Base-by-base conservation (phyloP, 2,329 filamentous ascomycete genomes). In the Colletotrichum orbiculare region DNA sequence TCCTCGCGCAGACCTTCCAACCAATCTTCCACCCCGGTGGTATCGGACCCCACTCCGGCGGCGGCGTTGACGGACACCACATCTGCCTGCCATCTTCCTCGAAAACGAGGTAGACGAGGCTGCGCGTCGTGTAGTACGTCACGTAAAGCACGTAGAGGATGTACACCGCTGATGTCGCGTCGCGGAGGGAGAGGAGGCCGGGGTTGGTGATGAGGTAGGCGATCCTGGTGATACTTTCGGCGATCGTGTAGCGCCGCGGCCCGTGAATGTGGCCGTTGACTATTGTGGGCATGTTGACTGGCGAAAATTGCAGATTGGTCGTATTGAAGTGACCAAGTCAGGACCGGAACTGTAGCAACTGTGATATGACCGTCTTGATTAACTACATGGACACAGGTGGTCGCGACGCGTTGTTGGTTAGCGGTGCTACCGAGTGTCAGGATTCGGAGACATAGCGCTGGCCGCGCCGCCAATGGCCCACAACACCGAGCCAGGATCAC, bases 21-120 rank as follows among this genome's bases (percentile, higher is more conserved):
- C 17, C 42, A 39, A 65, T 59, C 33, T 47, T 43, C 60, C 60
- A 60, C 4, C 54, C 60, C 4, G 8, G 48, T 25, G 54, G 54
- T 45, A 38, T 35, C 55, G 47, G 54, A 13, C 54, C 55, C 60
- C 60, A 63, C 6, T 46, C 54, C 42, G 48, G 46, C 13, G 46
- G 10, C 6, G 60, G 42, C 4, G 15, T 15, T 11, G 42, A 15
- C 9, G 47, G 54, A 11, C 46, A 58, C 42, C 59, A 64, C 35
- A 15, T n/a, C 13, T 17, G 13, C 6, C 59, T 25, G 0, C 54
- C 53, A 5, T 47, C 41, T 2, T 35, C 42, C 6, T 53, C 37
- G 34, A 58, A 53, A 10, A 64, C 3, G 9, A 64, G 42, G 37
- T 17, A 52, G 2, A 35, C 46, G 58, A 65, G 35, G 46, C 62